A percentile compares a stretch with the other conserved stretches of the same genome.
phyloP scores from a whole-genome alignment of 805 yeast genomes.

The Saturnispora besseyi region DNA sequence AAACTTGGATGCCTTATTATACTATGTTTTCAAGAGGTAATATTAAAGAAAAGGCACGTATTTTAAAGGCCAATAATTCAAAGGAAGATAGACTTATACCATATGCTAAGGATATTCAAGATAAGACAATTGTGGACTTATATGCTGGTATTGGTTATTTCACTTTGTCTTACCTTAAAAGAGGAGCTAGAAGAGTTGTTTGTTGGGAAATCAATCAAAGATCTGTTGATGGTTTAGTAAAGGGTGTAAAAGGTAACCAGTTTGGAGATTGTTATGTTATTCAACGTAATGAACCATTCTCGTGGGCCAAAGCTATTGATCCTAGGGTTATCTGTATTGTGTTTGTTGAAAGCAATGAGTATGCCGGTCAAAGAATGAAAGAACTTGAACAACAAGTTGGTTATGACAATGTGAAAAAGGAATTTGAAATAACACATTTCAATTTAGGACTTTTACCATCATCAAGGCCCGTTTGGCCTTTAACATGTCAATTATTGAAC shows the following conservation, averaged over 20 bases:
- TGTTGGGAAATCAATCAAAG: constrained; percentile 86
- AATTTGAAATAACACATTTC: constrained; percentile 42
- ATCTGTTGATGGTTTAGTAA: constrained; percentile 63
- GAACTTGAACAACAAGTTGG: constrained; percentile 12
- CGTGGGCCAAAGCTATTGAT: constrained; percentile 17
- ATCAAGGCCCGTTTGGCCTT: constrained; percentile 53
- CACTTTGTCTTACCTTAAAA: constrained; percentile 53
- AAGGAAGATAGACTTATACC: neutral
- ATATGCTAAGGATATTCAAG: constrained; percentile 21
- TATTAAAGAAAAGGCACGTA: constrained; percentile 67
- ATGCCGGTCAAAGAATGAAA: constrained; percentile 35
- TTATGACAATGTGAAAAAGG: constrained; percentile 6
- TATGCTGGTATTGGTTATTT: constrained; percentile 87
- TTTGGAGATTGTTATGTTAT: constrained; percentile 27
- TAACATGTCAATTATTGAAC: constrained; percentile 28
- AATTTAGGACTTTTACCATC: constrained; percentile 76
- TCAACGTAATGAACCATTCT: constrained; percentile 16
- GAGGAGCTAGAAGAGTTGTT: constrained; percentile 43
- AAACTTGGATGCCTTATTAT: constrained; percentile 75
- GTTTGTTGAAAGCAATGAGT: constrained; percentile 57
- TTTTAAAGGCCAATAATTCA: constrained; percentile 30
- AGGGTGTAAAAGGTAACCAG: constrained; percentile 43
- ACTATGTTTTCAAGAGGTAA: constrained; percentile 89
- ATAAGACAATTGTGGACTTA: constrained; percentile 50
- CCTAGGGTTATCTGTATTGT: constrained; percentile 31